Conservation (phyloP, 2,329 filamentous ascomycete species). For the Stagonosporopsis tanaceti region DNA sequence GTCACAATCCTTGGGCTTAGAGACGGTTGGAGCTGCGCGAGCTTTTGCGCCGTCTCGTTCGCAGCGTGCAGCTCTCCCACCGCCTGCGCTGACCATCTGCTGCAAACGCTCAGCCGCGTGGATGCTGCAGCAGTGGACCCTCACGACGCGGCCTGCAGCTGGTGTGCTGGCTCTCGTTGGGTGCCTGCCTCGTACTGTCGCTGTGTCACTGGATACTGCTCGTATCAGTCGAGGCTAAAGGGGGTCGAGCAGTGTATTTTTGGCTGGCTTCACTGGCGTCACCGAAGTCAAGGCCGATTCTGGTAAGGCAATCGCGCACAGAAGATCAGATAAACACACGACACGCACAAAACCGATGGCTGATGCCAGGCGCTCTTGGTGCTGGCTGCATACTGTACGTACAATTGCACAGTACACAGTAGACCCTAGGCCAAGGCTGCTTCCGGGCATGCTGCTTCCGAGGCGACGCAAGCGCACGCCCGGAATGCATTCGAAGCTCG, state of each 20-base stretch:
- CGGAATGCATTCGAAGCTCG: slow-evolving; percentile 15
- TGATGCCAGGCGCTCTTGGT: slow-evolving; percentile 11
- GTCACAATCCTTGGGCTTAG: slow-evolving; percentile 18
- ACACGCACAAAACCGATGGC: slow-evolving; percentile 21
- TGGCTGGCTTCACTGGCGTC: slow-evolving; percentile 8
- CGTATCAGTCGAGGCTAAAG: slow-evolving; percentile 31
- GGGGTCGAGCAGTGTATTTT: slow-evolving; percentile 27
- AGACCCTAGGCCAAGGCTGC: slow-evolving; percentile 21
- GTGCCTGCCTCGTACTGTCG: slow-evolving; percentile 14
- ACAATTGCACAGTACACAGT: too few relatives aligned
- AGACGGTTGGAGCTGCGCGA: slow-evolving; percentile 19
- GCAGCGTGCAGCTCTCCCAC: slow-evolving; percentile 25
- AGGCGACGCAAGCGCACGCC: slow-evolving; percentile 22
- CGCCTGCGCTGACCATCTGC: slow-evolving; percentile 28
- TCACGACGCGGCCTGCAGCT: slow-evolving; percentile 23
- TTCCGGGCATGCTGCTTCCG: slow-evolving; percentile 30
- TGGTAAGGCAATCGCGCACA: slow-evolving; percentile 17
- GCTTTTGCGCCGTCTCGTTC: slow-evolving; percentile 5
- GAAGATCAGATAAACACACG: slow-evolving; percentile 5
- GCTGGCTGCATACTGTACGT: neutral
- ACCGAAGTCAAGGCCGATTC: slow-evolving; percentile 5
- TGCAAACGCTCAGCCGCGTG: slow-evolving; percentile 45
- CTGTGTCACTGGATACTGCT: slow-evolving; percentile 16
- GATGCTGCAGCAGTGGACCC: slow-evolving; percentile 20
- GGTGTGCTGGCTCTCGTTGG: slow-evolving; percentile 16